Base-by-base conservation (phyloP, 2,329 filamentous ascomycete species). In the Aspergillus spinulosporus region DNA sequence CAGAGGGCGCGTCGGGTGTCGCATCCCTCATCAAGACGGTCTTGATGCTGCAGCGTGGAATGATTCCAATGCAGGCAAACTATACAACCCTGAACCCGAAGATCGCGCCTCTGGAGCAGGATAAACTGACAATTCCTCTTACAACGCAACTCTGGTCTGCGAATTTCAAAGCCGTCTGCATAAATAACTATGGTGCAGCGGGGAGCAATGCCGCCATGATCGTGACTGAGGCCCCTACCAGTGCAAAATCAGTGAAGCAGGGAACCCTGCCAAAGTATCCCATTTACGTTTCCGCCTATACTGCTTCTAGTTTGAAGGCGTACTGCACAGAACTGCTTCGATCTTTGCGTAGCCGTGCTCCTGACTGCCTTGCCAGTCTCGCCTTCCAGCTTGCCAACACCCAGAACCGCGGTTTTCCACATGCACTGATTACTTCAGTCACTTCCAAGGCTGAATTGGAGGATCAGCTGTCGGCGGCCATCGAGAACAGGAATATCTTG, bases 1-100 rank as follows among this genome's bases (percentile, higher is more conserved):
- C 57, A 1, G 69, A 70, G 55, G 61, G 59, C 0, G 62, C 66
- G 0, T 64, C 69, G 1, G 70, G 70, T 1, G 62, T 66, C 0
- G 64, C 63, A 2, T 60, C 6, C 14, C 64, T 56, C 1, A 51
- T 68, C 29, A 67, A 69, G 40, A 44, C 56, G 1, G 14, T 68
- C 21, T 39, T 66, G 5, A 62, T 62, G 59, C 52, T 61, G 32
- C 29, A 45, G 12, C 14, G 54, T 32, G 6, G 28, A 29, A 3
- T 4, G 2, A 52, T 61, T 14, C 53, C 59, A 1, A 26, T 28
- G 2, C 59, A 61, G 48, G 56, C 56, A 4, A 54, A 43, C 36
- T 52, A 49, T 26, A 26, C 12, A 0, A n/a, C 12, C 0, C n/a
- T 59, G 9, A 59, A 57, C 28, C 37, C 49, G 0, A 37, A 47